Evolutionary conservation across 768 basidiomycete genomes (phyloP), one percentile per base, ranked within the genome.

Genomic region (Leccinum obscurum): DNA sequence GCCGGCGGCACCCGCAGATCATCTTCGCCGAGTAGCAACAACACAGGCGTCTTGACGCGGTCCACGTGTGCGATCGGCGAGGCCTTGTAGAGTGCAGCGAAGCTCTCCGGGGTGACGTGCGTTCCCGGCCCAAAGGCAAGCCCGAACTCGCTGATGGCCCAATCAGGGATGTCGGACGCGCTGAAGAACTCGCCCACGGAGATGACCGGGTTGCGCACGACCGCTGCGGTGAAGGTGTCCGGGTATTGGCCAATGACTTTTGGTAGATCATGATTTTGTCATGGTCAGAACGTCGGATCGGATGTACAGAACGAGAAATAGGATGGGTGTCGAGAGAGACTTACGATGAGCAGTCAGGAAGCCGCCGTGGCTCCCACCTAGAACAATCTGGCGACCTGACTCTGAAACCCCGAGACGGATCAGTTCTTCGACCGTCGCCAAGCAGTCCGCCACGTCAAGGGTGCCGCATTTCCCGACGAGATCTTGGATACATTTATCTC

Each of bases 341-440:
- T 20, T 49, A 49, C 48, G 48, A 24, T 88, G 86, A 0, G 78
- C 81, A 1, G 80, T 62, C 14, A 89, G 75, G 68, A 87, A 90
- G 2, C 89, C 89, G 0, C 88, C 88, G 60, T 92, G 90, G 51
- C 84, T 87, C 44, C 89, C 89, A 5, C 89, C 89, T 54, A 75
- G 75, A 1, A 89, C 68, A 32, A 88, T 77, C 54, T 84, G 80
- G 61, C 81, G 82, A 7, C 83, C 84, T 14, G 77, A 68, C 48
- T 77, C 73, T 1, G 85, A 80, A 1, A 89, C 70, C 1, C 82
- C 83, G 4, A 80, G 70, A 14, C 72, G 66, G 34, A 85, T 73
- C 48, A 90, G 79, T 61, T 85, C 77, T 22, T 76, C 69, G 3
- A 81, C 78, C 1, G 85, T 78, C 7, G 79, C 82, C 17, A 87